Conservation (phyloP, 1,284 basidiomycete species). For the Coniferiporia sulphurascens region DNA sequence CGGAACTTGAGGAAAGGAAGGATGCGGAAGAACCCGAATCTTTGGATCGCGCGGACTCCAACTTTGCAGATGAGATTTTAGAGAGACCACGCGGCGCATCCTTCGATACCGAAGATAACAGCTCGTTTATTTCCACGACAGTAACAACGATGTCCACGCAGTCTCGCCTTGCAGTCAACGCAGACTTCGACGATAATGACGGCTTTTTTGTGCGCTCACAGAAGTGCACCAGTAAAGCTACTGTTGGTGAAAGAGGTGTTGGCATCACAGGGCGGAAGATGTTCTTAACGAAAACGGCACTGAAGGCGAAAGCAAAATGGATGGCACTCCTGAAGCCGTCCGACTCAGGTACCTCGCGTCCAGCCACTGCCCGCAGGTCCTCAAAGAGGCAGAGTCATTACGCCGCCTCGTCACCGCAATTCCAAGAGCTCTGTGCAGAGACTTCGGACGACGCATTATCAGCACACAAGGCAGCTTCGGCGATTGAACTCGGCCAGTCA, state of each 20-base stretch:
- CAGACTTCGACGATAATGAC: conserved; percentile 4
- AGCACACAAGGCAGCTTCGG: conserved; percentile 8
- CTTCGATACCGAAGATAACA: conserved; percentile 13
- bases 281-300: conserved; percentile 41
- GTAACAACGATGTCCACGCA: conserved; percentile 6
- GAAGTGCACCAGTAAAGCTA: conserved; percentile 20
- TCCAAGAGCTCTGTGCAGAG: neutral
- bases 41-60: neutral
- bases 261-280: conserved; percentile 33
- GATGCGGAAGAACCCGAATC: neutral
- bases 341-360: no score
- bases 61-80: neutral
- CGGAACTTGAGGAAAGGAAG: conserved; percentile 14
- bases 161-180: neutral
- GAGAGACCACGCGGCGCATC: neutral
- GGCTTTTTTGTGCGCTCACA: conserved; percentile 20
- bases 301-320: conserved; percentile 59
- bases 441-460: neutral
- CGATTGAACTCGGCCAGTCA: conserved; percentile 12
- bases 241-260: neutral
- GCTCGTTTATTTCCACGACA: conserved; percentile 13
- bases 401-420: conserved; percentile 7
- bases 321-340: conserved; percentile 41
- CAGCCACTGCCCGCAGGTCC: neutral
- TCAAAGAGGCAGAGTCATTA: neutral